Evolutionary conservation across 768 basidiomycete genomes (phyloP), one percentile per base, ranked within the genome.

Genomic region (Pleurotus tuber-regium): DNA sequence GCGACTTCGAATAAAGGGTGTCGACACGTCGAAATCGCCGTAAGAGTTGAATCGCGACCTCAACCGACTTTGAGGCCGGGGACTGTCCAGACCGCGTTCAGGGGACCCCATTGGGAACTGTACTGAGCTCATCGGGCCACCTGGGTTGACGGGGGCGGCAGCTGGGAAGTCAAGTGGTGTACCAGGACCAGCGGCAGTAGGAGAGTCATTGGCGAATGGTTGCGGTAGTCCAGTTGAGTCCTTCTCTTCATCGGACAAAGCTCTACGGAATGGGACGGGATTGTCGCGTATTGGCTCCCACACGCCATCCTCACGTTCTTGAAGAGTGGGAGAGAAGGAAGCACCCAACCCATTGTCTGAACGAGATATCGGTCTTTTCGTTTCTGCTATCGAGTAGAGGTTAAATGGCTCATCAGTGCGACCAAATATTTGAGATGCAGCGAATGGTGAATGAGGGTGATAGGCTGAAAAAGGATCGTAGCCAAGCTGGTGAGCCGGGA

Each of bases 381-480:
- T 87, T 63, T 89, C 88, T 5, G 89, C 86, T 55, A 92, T 91
- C 1, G 90, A 89, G 65, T 86, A 92, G 11, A 92, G 65, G 63
- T 82, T 87, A 65, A 87, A 90, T 0, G 87, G 83, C 55, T 91
- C 90, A 47, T 89, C 84, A 1, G 81, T 80, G 16, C 82, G 80
- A 25, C 87, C 80, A 62, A 94, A 92, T 2, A 95, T 73, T 56
- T 93, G 87, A 12, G 89, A 89, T 1, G 92, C 86, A 16, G 90
- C 85, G 58, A 92, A 97, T 1, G 93, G 92, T 0, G 92, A 94
- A 58, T 92, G 87, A 28, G 87, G 80, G 59, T 87, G 83, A 55
- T 65, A 59, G 4, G 62, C 64, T 51, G 43, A 61, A 29, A 58
- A 55, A 4, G 58, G 54, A 35, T 78, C 77, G 25, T 73, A 60